phyloP scores from a whole-genome alignment of 768 basidiomycete species.

The Suillus variegatus region DNA sequence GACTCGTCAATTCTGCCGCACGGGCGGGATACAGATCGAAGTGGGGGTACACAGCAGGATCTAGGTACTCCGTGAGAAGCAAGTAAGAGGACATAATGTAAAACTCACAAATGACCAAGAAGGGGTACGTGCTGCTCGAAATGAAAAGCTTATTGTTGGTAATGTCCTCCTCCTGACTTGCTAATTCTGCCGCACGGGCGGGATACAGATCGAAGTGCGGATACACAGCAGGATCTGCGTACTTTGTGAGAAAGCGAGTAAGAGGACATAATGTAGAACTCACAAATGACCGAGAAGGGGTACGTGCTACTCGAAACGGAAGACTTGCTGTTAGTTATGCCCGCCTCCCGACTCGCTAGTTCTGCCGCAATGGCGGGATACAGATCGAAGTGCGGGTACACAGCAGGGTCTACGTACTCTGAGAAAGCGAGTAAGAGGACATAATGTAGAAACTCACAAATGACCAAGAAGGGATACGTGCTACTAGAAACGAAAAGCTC shows the following conservation, averaged over 20 bases:
- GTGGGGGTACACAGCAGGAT: slow-evolving; percentile 39
- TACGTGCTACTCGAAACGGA: not conserved
- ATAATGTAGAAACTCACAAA: slow-evolving; percentile 13
- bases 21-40: slow-evolving; percentile 27
- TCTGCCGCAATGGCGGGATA: slow-evolving; percentile 18
- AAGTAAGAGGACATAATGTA: not conserved
- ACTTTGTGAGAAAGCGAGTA: not conserved
- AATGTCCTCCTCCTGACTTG: not conserved
- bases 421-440: not conserved
- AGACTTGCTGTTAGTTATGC: not conserved
- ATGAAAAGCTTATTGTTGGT: not conserved
- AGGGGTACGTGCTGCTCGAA: slow-evolving; percentile 14
- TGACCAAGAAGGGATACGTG: slow-evolving; percentile 15
- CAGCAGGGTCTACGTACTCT: slow-evolving; percentile 3
- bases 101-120: slow-evolving; percentile 16
- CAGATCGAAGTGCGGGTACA: slow-evolving; percentile 38
- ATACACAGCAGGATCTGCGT: slow-evolving; percentile 39
- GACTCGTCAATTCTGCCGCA: slow-evolving; percentile 18
- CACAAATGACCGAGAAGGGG: not conserved
- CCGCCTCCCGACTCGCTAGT: slow-evolving; percentile 1
- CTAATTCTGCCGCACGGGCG: slow-evolving; percentile 17
- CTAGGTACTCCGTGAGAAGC: slow-evolving; percentile 23
- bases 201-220: slow-evolving; percentile 34
- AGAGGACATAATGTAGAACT: not conserved
- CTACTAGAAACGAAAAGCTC: not conserved